These are phyloP conservation scores for Talaromyces islandicus DNA, from an alignment of 2,329 filamentous ascomycete species.

Conservation along the genomic window DNA sequence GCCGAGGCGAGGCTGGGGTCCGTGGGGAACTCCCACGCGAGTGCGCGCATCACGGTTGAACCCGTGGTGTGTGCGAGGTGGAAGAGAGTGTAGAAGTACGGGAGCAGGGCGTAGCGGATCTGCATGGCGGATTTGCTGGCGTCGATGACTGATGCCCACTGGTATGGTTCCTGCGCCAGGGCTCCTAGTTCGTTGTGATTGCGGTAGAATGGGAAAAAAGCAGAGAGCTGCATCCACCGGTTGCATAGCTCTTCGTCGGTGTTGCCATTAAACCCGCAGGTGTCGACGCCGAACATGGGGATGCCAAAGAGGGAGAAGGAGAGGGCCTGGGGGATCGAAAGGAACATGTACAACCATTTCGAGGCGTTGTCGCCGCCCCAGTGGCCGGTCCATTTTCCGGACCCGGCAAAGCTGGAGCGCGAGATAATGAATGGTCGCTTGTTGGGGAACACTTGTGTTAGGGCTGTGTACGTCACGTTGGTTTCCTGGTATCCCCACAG, in stretches of 20 bases:
- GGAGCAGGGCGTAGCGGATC: conserved; percentile 64
- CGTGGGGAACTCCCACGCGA: conserved; percentile 68
- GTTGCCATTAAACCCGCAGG: conserved; percentile 66
- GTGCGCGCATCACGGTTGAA: conserved; percentile 64
- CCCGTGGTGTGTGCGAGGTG: conserved; percentile 60
- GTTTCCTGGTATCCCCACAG: conserved; percentile 70
- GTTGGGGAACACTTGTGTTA: conserved; percentile 56
- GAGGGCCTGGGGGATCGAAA: conserved; percentile 71
- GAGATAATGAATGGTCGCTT: conserved; percentile 81
- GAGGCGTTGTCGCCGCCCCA: conserved; percentile 75
- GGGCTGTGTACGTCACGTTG: conserved; percentile 68
- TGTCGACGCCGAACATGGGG: conserved; percentile 69
- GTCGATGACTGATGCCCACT: conserved; percentile 60
- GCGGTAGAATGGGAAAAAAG: conserved; percentile 73
- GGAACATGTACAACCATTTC: conserved; percentile 67
- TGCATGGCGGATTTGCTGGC: conserved; percentile 62
- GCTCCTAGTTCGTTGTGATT: conserved; percentile 65
- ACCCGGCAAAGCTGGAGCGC: conserved; percentile 72
- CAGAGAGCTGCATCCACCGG: conserved; percentile 66
- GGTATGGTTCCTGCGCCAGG: conserved; percentile 63
- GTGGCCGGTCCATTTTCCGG: conserved; percentile 69
- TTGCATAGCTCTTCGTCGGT: conserved; percentile 64
- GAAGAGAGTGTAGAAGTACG: conserved; percentile 72
- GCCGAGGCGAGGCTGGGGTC: conserved; percentile 62
- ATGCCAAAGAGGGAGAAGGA: conserved; percentile 69